Percentiles rank a stretch among this genome's conserved stretches.
phyloP scores from a whole-genome alignment of 805 yeast species.

The Sugiyamaella valdiviana region DNA sequence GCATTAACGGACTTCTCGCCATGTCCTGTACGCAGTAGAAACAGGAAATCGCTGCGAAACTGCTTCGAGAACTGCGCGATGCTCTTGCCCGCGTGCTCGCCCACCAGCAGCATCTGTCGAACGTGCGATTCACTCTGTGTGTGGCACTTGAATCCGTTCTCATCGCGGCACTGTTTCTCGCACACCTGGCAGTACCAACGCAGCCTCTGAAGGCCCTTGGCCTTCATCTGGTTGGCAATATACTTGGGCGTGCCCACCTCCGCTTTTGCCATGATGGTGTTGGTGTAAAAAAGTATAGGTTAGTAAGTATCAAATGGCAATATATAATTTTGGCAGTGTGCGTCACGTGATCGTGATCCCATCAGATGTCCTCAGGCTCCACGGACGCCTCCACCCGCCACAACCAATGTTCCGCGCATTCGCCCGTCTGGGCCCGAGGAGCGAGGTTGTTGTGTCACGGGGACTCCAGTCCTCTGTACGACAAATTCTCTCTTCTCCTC shows the following conservation, averaged over 20 bases:
- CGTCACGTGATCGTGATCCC: too few relatives aligned
- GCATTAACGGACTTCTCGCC: conserved; percentile 77
- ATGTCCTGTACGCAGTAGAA: conserved; percentile 57
- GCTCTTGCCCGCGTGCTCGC: conserved; percentile 36
- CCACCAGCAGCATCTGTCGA: conserved; percentile 46
- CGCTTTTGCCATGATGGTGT: conserved; percentile 44
- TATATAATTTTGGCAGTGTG: too few relatives aligned
- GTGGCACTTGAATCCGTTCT: conserved; percentile 91
- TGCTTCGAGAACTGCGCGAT: conserved; percentile 53
- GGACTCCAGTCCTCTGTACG: too few relatives aligned
- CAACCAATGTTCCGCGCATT: too few relatives aligned
- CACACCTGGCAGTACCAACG: conserved; percentile 87
- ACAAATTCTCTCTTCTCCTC: not conserved
- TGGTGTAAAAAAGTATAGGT: not conserved
- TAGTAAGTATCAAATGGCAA: too few relatives aligned
- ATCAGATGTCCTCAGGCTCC: too few relatives aligned
- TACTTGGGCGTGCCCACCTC: conserved; percentile 64
- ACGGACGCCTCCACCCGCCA: too few relatives aligned
- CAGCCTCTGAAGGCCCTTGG: conserved; percentile 78
- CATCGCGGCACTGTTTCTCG: conserved; percentile 89
- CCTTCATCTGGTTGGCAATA: conserved; percentile 68
- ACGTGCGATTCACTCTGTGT: conserved; percentile 74
- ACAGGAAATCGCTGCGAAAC: conserved; percentile 61
- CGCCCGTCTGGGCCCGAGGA: too few relatives aligned
- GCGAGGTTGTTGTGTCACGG: too few relatives aligned